Evolutionary conservation across 2,329 filamentous ascomycete genomes (phyloP), one percentile per base, ranked within the genome.

Genomic region (Orbilia oligospora): DNA sequence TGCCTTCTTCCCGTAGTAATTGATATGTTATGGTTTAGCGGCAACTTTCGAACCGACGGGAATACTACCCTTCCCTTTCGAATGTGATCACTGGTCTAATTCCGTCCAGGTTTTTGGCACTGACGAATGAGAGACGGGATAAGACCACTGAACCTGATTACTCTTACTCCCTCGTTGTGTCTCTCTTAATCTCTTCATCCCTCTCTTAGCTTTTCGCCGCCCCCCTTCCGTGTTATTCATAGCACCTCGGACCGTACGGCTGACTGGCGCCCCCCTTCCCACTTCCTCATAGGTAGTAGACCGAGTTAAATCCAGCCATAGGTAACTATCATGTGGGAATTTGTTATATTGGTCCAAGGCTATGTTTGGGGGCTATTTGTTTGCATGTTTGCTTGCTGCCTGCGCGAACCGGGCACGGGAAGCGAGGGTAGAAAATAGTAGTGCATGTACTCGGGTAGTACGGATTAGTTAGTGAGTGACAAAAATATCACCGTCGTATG

Each of bases 401-500:
- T 38, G 30, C 53, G n/a, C 53, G 30, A 56, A 53, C 51, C 22
- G 48, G 48, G 51, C 38, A 61, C 55, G 18, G 18, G 30, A 53
- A 56, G 27, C 33, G 51, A 55, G 33, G 33, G 44, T 46, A 18
- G 44, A 46, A 46, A 46, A 46, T 46, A 46, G 44, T 18, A 44
- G 1, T 44, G 9, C 14, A n/a, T n/a, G n/a, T 6, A 30, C 27
- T 30, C 27, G 27, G 27, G 27, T 30, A 30, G 3, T 3, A 30
- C 27, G 18, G 16, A 44, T 4, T 18, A 46, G 44, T n/a, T 20
- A 46, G 44, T n/a, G 49, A n/a, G 36, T 30, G 51, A 68, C 51
- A 46, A 69, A 69, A 46, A 69, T 46, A 69, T 69, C 51, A 69
- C 51, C 66, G 66, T 69, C 51, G 51, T 69, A 48, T 49, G 16